Percentiles rank a stretch among this genome's conserved stretches.
Evolutionary conservation across 2,329 filamentous ascomycete genomes (phyloP).

Genomic region (Fusarium tjaetaba): DNA sequence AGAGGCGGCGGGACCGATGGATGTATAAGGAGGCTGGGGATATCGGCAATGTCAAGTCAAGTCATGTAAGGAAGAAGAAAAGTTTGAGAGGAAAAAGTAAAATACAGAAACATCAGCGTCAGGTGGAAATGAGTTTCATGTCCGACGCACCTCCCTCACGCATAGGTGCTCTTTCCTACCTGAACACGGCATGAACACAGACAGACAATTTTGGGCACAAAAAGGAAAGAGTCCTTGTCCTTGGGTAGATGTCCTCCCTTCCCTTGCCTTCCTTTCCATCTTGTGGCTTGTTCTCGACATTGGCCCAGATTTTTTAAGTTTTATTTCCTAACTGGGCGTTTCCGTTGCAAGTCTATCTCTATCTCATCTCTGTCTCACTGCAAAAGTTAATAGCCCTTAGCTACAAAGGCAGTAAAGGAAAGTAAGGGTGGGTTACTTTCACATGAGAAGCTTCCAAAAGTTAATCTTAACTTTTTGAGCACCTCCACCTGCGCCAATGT

Average conservation of each 20-base stretch:
- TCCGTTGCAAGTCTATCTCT: conserved; percentile 13
- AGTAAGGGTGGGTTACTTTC: not conserved
- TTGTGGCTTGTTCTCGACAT: not conserved
- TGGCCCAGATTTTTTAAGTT: not conserved
- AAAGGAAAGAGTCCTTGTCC: conserved; percentile 8
- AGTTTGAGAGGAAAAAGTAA: conserved; percentile 18
- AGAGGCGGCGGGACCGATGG: conserved; percentile 27
- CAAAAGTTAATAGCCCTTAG: not conserved
- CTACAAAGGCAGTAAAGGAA: not conserved
- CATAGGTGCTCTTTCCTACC: conserved; percentile 19
- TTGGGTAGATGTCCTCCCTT: not conserved
- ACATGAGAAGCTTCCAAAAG: not conserved
- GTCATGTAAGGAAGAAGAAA: conserved; percentile 2
- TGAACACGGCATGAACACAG: not conserved
- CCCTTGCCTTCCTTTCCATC: not conserved
- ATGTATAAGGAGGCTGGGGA: conserved; percentile 21
- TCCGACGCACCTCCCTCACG: not conserved
- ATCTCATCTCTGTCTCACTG: conserved; percentile 1
- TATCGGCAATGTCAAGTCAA: not conserved
- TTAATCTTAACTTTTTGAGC: not conserved
- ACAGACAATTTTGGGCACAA: not conserved
- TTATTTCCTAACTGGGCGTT: conserved; percentile 17
- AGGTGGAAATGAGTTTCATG: conserved; percentile 34
- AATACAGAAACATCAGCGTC: conserved; percentile 18
- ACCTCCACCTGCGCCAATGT: not conserved